These are phyloP conservation scores for Noccaea bulbosa DNA, from an alignment of 345 rosid genomes.

Conservation along the genomic window DNA sequence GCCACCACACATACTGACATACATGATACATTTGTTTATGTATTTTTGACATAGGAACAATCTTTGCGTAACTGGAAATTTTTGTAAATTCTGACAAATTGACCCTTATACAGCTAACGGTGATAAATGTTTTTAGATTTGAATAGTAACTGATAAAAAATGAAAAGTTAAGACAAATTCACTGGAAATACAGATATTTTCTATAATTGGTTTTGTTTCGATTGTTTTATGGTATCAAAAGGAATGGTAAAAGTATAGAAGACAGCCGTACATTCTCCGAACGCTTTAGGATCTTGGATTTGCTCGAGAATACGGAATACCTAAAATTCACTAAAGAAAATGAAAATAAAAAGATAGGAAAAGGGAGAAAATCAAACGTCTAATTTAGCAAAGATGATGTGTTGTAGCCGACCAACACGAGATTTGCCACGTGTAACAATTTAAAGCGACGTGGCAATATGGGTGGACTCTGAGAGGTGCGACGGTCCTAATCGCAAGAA, in stretches of 20 bases:
- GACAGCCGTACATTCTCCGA: background rate
- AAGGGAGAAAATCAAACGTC: conserved; percentile 1
- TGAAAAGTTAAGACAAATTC: background rate
- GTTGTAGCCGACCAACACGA: conserved; percentile 12
- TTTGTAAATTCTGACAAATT: background rate
- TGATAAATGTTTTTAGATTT: background rate
- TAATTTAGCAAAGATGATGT: conserved; percentile 21
- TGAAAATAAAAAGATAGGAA: background rate
- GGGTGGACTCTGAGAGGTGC: conserved; percentile 19
- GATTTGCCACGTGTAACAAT: conserved; percentile 17
- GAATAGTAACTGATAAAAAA: background rate
- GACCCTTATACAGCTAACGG: background rate
- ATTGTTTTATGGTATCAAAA: background rate
- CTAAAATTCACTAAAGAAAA: background rate
- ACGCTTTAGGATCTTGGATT: conserved; percentile 14
- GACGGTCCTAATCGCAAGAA: conserved; percentile 1
- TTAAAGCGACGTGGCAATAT: conserved; percentile 28
- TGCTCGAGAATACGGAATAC: conserved; percentile 10
- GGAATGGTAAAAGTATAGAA: background rate
- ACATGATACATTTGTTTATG: too few relatives aligned
- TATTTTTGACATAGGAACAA: too few relatives aligned
- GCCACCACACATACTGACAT: too few relatives aligned
- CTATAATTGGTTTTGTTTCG: background rate
- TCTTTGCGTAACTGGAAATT: too few relatives aligned
- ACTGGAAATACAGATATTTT: background rate